These are phyloP conservation scores for Cyathus striatus DNA, from an alignment of 768 basidiomycete species.

Conservation along the genomic window DNA sequence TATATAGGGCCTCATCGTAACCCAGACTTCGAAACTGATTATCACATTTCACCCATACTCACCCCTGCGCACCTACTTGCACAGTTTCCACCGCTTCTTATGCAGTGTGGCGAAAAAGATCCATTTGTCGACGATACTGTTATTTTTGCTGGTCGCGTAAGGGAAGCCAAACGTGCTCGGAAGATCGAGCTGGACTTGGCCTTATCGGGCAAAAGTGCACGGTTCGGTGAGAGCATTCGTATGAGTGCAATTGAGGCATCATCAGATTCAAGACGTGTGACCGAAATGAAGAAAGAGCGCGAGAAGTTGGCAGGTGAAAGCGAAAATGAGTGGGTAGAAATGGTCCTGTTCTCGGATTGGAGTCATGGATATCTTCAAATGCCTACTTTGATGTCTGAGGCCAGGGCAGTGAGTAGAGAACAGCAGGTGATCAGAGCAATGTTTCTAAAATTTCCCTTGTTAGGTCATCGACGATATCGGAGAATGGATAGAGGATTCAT, in stretches of 20 bases:
- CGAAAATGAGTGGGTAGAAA: conserved; percentile 93
- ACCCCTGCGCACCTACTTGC: conserved; percentile 80
- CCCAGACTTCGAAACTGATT: conserved; percentile 93
- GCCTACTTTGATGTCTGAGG: conserved; percentile 81
- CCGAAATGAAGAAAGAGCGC: conserved; percentile 50
- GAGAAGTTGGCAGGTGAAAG: conserved; percentile 59
- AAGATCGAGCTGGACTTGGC: conserved; percentile 66
- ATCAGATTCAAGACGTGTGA: conserved; percentile 23
- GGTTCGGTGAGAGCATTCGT: conserved; percentile 56
- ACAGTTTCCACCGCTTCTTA: conserved; percentile 88
- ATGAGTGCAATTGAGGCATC: conserved; percentile 47
- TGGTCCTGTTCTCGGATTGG: conserved; percentile 94
- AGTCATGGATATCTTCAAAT: conserved; percentile 97
- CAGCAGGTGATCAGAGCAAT: too few species aligned
- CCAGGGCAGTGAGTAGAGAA: conserved; percentile 41
- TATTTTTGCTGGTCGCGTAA: conserved; percentile 91
- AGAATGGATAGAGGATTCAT: conserved; percentile 87
- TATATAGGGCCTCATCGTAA: conserved; percentile 93
- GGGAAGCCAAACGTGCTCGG: conserved; percentile 88
- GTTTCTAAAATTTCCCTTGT: conserved; percentile 4
- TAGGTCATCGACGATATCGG: conserved; percentile 75
- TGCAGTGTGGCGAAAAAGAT: conserved; percentile 93
- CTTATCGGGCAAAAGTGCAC: conserved; percentile 55
- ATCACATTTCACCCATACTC: conserved; percentile 93
- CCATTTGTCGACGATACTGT: conserved; percentile 98